phyloP scores from a whole-genome alignment of 352 stramenopile species.

The Phytopythium cucurbitacearum region DNA sequence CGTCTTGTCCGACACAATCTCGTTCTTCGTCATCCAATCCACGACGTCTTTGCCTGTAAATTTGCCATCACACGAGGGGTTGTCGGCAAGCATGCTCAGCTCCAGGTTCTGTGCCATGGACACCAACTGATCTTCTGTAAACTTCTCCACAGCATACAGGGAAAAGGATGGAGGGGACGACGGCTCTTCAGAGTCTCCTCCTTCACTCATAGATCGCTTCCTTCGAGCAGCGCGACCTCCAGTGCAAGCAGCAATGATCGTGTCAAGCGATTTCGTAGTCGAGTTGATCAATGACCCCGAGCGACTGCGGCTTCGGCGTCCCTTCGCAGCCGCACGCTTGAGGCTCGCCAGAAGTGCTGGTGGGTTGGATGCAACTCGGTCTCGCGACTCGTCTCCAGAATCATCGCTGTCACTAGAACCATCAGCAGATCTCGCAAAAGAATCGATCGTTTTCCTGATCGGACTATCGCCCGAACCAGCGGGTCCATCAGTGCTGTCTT shows the following conservation, averaged over 20 bases:
- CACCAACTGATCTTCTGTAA: constrained; percentile 69
- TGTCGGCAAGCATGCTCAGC: constrained; percentile 39
- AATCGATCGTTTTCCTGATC: constrained; percentile 6
- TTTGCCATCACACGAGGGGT: constrained; percentile 31
- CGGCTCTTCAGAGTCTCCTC: constrained; percentile 29
- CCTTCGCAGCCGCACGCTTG: constrained; percentile 29
- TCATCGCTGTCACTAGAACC: constrained; percentile 27
- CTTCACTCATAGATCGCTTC: constrained; percentile 59
- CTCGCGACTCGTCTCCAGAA: constrained; percentile 32
- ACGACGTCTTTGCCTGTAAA: constrained; percentile 65
- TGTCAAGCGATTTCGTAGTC: constrained; percentile 66
- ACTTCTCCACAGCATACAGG: constrained; percentile 68
- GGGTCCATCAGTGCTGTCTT: constrained; percentile 18
- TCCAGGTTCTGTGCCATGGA: constrained; percentile 77
- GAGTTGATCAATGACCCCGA: constrained; percentile 60
- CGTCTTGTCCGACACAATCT: constrained; percentile 65
- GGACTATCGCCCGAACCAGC: constrained; percentile 14
- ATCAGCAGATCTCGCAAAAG: constrained; percentile 5
- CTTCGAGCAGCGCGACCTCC: constrained; percentile 42
- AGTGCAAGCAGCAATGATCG: constrained; percentile 53
- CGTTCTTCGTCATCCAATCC: constrained; percentile 73
- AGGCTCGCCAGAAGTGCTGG: constrained; percentile 19
- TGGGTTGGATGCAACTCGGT: constrained; percentile 59
- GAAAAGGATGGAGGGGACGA: constrained; percentile 21
- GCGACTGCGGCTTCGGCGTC: constrained; percentile 33